Percentiles rank a stretch among this genome's conserved stretches.
phyloP scores from a whole-genome alignment of 768 basidiomycete genomes.

The Pulveroboletus sp. region DNA sequence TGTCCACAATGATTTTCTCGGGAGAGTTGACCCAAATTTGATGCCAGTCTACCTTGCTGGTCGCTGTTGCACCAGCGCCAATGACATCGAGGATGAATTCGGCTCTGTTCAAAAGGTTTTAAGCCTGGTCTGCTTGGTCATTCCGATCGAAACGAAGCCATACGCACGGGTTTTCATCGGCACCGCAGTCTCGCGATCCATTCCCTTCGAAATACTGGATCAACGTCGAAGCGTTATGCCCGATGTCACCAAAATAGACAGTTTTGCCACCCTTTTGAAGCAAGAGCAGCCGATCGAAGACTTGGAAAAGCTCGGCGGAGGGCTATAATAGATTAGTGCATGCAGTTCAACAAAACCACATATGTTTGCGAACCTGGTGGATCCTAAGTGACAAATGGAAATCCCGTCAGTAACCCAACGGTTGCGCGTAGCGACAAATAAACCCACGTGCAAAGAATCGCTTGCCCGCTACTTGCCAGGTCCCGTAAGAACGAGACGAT shows the following conservation, averaged over 20 bases:
- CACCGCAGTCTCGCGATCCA: constrained; percentile 58
- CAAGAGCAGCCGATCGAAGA: constrained; percentile 75
- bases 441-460: constrained; percentile 83
- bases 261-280: constrained; percentile 72
- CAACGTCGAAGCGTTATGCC: constrained; percentile 53
- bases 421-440: background rate
- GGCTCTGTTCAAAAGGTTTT: constrained; percentile 37
- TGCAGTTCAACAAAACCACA: no score
- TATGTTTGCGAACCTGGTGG: constrained; percentile 30
- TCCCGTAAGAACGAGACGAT: constrained; percentile 71
- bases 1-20: constrained; percentile 36
- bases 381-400: constrained; percentile 29
- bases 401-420: background rate
- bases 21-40: constrained; percentile 53
- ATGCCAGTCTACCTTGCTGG: constrained; percentile 55
- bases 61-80: constrained; percentile 66
- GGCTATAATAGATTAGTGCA: constrained; percentile 40
- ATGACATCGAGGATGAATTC: constrained; percentile 70
- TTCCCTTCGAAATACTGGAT: constrained; percentile 75
- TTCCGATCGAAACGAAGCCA: constrained; percentile 32
- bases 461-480: constrained; percentile 78
- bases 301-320: constrained; percentile 78
- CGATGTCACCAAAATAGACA: constrained; percentile 68
- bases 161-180: constrained; percentile 61
- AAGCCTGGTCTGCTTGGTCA: constrained; percentile 42